Conservation (phyloP, 2,329 filamentous ascomycete species). For the Pseudogymnoascus sp. region DNA sequence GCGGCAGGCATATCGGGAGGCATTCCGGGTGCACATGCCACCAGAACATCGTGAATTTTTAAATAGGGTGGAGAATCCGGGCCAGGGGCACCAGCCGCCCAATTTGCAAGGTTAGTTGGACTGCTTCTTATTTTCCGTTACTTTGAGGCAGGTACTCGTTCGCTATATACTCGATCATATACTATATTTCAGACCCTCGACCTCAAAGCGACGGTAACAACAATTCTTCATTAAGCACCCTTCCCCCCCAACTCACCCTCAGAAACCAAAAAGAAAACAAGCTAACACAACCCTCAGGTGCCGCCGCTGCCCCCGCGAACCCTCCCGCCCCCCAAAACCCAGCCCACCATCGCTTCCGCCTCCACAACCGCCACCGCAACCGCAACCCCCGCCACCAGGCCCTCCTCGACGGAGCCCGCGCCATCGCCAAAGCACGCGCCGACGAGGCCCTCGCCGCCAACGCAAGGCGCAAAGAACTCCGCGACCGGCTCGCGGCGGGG, state of each 20-base stretch:
- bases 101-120: background rate
- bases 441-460: too few relatives aligned
- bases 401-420: background rate
- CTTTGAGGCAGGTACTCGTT: too few relatives aligned
- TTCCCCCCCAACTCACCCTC: background rate
- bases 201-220: background rate
- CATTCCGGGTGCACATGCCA: background rate
- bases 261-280: background rate
- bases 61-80: background rate
- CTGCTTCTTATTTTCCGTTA: background rate
- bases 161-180: too few relatives aligned
- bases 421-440: too few relatives aligned
- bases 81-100: background rate
- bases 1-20: background rate
- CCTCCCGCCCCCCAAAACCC: too few relatives aligned
- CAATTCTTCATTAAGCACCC: background rate
- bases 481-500: background rate
- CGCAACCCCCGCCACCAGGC: background rate
- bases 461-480: background rate
- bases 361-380: background rate
- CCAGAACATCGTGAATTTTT: background rate
- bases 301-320: background rate
- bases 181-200: background rate
- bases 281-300: background rate
- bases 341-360: background rate